Evolutionary conservation across 106 monocot species (phyloP).

Genomic region (Phalaenopsis aphrodite): DNA sequence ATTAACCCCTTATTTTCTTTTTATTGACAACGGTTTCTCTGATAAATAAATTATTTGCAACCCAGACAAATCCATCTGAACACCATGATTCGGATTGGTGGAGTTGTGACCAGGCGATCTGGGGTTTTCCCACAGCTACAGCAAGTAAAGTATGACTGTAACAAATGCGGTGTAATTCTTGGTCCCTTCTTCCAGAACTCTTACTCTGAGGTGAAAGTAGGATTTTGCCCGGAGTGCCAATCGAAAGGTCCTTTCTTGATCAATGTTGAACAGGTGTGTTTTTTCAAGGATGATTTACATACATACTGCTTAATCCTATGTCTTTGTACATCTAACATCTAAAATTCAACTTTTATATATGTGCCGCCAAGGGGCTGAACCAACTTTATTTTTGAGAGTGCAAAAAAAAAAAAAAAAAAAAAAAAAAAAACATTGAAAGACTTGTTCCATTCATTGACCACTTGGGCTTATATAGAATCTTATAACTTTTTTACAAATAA

Average conservation of each 20-base stretch:
- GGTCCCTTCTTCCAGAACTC: slow-evolving; percentile 98
- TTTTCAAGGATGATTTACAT: too few relatives aligned
- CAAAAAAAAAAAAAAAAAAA: too few relatives aligned
- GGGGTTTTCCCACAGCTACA: slow-evolving; percentile 98
- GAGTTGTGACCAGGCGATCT: slow-evolving; percentile 94
- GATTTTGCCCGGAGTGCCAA: slow-evolving; percentile 97
- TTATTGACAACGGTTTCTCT: not conserved
- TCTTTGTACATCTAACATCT: too few relatives aligned
- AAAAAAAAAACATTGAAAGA: too few relatives aligned
- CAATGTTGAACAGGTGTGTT: slow-evolving; percentile 84
- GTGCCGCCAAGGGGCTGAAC: too few relatives aligned
- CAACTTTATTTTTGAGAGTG: too few relatives aligned
- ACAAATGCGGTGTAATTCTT: slow-evolving; percentile 81
- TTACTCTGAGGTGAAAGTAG: slow-evolving; percentile 97
- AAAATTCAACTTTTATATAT: not conserved
- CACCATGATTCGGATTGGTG: slow-evolving; percentile 98
- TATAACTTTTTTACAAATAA: too few relatives aligned
- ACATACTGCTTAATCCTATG: too few relatives aligned
- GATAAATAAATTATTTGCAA: not conserved
- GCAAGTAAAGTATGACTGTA: slow-evolving; percentile 97
- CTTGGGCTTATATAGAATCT: too few relatives aligned
- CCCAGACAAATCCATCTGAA: slow-evolving; percentile 95
- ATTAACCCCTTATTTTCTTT: slow-evolving; percentile 1
- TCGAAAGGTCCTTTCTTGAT: slow-evolving; percentile 96
- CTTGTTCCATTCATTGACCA: too few relatives aligned